Percentiles rank a stretch among this genome's conserved stretches.
phyloP scores from a whole-genome alignment of 371 early-diverging fungal genomes.

The Mortierella sp. region DNA sequence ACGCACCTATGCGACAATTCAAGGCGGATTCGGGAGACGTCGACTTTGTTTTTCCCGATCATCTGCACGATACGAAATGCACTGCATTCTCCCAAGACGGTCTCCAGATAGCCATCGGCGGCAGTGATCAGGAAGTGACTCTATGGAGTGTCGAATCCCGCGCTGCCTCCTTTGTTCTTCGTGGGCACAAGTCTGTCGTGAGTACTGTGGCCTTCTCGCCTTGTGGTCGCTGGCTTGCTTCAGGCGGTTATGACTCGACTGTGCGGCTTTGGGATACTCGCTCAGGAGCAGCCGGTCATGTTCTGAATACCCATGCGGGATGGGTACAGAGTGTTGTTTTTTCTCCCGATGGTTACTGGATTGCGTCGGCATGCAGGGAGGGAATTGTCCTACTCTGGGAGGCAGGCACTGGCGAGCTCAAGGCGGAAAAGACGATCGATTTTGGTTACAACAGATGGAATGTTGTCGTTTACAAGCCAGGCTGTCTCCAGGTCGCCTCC shows the following conservation, averaged over 20 bases:
- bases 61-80: neutral
- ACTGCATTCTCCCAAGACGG: neutral
- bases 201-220: neutral
- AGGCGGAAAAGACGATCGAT: no score
- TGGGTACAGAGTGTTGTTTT: no score
- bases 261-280: neutral
- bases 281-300: no score
- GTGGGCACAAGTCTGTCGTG: neutral
- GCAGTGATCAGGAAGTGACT: neutral
- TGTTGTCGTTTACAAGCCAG: no score
- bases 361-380: no score
- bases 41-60: neutral
- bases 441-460: no score
- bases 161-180: neutral
- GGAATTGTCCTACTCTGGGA: no score
- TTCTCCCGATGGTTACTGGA: no score
- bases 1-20: neutral
- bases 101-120: neutral
- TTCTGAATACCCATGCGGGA: no score
- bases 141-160: neutral
- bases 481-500: no score
- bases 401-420: no score
- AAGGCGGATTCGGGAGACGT: neutral
- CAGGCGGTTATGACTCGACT: neutral
- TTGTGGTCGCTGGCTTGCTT: neutral